Evolutionary conservation across 1,284 basidiomycete genomes (phyloP).

Genomic region (Boletus semigastroideus): DNA sequence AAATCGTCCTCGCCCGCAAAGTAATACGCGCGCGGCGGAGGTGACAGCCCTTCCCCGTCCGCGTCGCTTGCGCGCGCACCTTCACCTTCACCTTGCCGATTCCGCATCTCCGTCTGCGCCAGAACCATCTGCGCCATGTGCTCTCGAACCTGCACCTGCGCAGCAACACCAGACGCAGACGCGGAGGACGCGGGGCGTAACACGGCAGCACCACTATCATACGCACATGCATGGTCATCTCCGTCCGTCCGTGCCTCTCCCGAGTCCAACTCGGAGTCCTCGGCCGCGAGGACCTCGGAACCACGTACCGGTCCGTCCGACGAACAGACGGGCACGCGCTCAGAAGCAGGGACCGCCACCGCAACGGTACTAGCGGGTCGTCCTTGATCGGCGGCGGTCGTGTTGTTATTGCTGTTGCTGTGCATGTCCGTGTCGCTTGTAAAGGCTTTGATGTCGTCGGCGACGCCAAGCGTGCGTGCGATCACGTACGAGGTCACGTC

Average conservation of each 20-base stretch:
- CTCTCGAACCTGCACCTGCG: no score
- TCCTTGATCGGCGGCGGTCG: not conserved
- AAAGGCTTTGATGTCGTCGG: conserved; percentile 68
- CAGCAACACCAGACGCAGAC: not conserved
- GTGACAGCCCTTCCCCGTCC: not conserved
- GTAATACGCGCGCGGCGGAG: conserved; percentile 43
- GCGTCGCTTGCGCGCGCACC: no score
- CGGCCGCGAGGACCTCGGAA: conserved; percentile 22
- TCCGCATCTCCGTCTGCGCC: no score
- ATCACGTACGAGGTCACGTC: conserved; percentile 80
- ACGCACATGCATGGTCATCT: not conserved
- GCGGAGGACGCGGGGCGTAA: not conserved
- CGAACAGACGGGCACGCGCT: not conserved
- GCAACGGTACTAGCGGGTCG: not conserved
- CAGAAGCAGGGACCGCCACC: not conserved
- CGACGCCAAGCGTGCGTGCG: conserved; percentile 76
- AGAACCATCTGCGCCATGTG: not conserved
- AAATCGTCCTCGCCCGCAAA: conserved; percentile 53
- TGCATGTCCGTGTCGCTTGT: conserved; percentile 49
- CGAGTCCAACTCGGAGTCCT: conserved; percentile 3
- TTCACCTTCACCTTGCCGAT: no score
- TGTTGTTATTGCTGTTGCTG: not conserved
- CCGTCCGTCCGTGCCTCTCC: not conserved
- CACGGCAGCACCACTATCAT: not conserved
- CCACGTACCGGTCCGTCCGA: not conserved